Base-by-base conservation (phyloP, 306 rosid genomes). In the Gleditsia sinensis region DNA sequence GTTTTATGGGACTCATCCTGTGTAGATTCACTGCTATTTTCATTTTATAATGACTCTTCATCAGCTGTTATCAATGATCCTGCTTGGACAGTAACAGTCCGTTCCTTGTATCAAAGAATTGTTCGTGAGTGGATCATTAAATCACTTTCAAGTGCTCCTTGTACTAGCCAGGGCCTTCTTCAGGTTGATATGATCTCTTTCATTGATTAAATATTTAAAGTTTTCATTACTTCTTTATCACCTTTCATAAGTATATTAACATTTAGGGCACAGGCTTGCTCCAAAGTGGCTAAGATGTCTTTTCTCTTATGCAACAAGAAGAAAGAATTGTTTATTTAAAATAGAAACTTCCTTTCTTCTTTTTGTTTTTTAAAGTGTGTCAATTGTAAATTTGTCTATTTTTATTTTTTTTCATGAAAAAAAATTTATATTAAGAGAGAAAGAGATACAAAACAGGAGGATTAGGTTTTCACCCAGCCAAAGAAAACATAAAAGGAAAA, bases 141-240 rank as follows among this genome's bases (percentile, higher is more conserved):
- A 83, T 88, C 99, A 34, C 90, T 94, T 77, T 92, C 97, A 81
- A 86, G 82, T 78, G 92, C 99, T 74, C 97, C 99, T 34, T 92
- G 99, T 84, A 90, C 99, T 76, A 86, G 91, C 96, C 97, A 92
- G 85, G 99, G 99, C 87, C 99, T 94, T 81, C 88, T 94, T 54
- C 97, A 94, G 97, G 99, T 94, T 86, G 75, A 75, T 54, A 28
- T 73, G 72, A 79, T 77, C 78, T 71, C 48, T 54, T 69, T 45
- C 54, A 25, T 71, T 76, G 43, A 28, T 77, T 14, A 51, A 71
- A 39, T 59, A 34, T 58, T 11, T 39, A 9, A 55, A n/a, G 5
- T 74, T 65, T 54, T 40, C 33, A n/a, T 55, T 32, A 19, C 69
- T 62, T 46, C 60, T 24, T 65, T 69, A 45, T 71, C 69, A 20